Evolutionary conservation across 2,329 filamentous ascomycete species (phyloP).

Genomic region (Colletotrichum navitas): DNA sequence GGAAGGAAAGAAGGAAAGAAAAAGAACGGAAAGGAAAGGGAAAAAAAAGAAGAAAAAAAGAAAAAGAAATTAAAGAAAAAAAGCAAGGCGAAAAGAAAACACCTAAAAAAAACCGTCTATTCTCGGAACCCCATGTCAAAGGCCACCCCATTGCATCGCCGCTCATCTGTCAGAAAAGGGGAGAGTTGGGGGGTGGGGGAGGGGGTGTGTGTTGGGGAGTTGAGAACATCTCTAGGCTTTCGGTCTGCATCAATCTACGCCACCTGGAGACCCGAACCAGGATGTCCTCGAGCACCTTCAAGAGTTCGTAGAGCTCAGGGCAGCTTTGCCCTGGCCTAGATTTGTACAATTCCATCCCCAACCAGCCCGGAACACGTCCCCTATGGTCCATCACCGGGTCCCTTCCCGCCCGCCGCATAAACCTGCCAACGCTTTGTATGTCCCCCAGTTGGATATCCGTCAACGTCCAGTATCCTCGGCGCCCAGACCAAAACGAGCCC

Average conservation of each 20-base stretch:
- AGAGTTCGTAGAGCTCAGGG: neutral
- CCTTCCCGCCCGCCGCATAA: neutral
- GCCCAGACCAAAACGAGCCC: neutral
- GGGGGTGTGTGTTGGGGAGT: no score
- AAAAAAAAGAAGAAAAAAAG: neutral
- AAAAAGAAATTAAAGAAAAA: neutral
- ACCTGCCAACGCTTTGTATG: neutral
- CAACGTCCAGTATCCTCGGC: neutral
- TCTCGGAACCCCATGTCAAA: neutral
- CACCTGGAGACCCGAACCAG: neutral
- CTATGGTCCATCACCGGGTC: neutral
- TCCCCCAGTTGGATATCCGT: neutral
- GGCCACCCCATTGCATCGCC: neutral
- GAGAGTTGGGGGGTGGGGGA: neutral
- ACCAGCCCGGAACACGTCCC: neutral
- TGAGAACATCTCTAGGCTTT: neutral
- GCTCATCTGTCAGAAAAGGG: neutral
- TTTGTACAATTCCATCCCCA: neutral
- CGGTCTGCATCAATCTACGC: neutral
- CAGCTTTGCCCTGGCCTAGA: neutral
- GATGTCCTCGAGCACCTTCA: neutral
- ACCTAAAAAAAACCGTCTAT: neutral
- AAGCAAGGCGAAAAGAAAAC: neutral
- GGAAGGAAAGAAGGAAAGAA: neutral
- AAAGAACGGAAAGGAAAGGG: neutral